Evolutionary conservation across 305 asterid genomes (phyloP).

Genomic region (Ajuga reptans): DNA sequence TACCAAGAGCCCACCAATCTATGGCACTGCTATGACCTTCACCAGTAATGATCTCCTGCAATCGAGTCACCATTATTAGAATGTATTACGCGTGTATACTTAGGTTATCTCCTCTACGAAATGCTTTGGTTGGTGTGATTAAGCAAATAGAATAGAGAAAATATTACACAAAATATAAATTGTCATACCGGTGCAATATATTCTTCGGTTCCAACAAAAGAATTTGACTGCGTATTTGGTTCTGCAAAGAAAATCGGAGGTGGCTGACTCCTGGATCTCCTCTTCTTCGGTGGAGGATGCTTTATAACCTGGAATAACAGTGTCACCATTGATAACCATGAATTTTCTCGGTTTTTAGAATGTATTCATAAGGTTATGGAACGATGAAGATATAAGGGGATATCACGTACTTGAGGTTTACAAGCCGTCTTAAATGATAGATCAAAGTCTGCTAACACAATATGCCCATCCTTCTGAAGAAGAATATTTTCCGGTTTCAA

Average conservation of each 20-base stretch:
- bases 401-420: constrained; percentile 67
- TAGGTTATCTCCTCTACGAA: neutral
- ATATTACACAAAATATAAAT: neutral
- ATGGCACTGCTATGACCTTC: constrained; percentile 91
- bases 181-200: constrained; percentile 86
- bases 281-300: constrained; percentile 52
- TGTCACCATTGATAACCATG: constrained; percentile 6
- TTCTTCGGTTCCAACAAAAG: constrained; percentile 97
- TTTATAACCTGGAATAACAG: constrained; percentile 58
- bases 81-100: neutral
- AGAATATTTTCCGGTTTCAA: constrained; percentile 93
- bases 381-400: neutral
- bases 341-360: constrained; percentile 10
- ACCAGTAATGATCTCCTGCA: constrained; percentile 94
- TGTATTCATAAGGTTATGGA: neutral
- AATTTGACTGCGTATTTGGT: constrained; percentile 80
- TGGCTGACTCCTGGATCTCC: constrained; percentile 59
- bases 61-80: constrained; percentile 20
- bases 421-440: constrained; percentile 80
- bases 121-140: neutral
- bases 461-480: constrained; percentile 82
- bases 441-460: constrained; percentile 81
- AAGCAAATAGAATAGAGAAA: constrained; percentile 4
- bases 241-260: constrained; percentile 84
- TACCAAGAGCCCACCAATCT: constrained; percentile 99